These are phyloP conservation scores for Suillus ampliporus DNA, from an alignment of 768 basidiomycete species.

Conservation along the genomic window DNA sequence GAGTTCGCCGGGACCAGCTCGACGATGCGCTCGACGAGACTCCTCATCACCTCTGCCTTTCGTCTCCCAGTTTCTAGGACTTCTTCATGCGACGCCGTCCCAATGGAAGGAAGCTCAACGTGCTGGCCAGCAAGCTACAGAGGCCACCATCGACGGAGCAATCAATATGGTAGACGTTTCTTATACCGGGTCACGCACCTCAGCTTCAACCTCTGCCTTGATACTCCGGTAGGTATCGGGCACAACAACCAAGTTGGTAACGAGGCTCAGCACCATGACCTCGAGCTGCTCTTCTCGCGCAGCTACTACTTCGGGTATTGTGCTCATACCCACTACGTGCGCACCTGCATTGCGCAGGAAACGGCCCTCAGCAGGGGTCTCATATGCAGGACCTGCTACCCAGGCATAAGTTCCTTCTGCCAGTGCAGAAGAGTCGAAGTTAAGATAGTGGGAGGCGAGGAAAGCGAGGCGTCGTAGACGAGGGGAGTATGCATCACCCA, in stretches of 20 bases:
- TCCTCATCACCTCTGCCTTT: slow-evolving; percentile 76
- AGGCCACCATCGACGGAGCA: slow-evolving; percentile 11
- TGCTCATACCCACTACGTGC: slow-evolving; percentile 95
- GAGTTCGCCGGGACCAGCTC: slow-evolving; percentile 35
- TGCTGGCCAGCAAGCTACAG: slow-evolving; percentile 65
- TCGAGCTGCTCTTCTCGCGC: slow-evolving; percentile 78
- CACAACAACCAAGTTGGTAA: slow-evolving; percentile 86
- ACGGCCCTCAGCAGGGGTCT: slow-evolving; percentile 85
- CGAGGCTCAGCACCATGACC: slow-evolving; percentile 80
- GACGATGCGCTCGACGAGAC: slow-evolving; percentile 70
- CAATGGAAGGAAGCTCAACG: slow-evolving; percentile 44
- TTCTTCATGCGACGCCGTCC: slow-evolving; percentile 78
- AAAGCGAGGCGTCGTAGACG: slow-evolving; percentile 74
- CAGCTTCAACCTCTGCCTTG: slow-evolving; percentile 75
- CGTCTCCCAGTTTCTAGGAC: slow-evolving; percentile 68
- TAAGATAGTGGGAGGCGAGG: slow-evolving; percentile 68
- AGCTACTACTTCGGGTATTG: slow-evolving; percentile 86
- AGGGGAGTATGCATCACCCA: slow-evolving; percentile 83
- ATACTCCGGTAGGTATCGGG: slow-evolving; percentile 70
- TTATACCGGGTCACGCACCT: slow-evolving; percentile 50
- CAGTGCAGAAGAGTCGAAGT: slow-evolving; percentile 57
- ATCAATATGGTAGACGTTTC: neutral
- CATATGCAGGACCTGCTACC: slow-evolving; percentile 91
- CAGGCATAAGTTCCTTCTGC: slow-evolving; percentile 89
- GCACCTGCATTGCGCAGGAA: slow-evolving; percentile 78